phyloP scores from a whole-genome alignment of 1,139 yeast species.

The Kodamaea alishanica region DNA sequence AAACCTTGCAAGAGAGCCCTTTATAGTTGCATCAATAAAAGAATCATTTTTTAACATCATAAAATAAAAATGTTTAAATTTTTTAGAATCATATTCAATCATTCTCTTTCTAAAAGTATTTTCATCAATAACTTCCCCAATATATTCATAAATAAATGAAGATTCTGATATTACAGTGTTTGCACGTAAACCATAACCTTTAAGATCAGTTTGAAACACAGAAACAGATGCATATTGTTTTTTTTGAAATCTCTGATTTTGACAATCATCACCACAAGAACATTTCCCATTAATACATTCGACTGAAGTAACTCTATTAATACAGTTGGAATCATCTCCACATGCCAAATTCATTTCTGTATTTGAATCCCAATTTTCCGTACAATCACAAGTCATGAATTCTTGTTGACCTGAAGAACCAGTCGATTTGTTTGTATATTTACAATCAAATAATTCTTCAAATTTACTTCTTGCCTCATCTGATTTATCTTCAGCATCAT shows the following conservation, averaged over 20 bases:
- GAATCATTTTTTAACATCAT: constrained; percentile 96
- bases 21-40: constrained; percentile 88
- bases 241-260: constrained; percentile 82
- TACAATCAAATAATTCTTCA: constrained; percentile 52
- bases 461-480: constrained; percentile 67
- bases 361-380: constrained; percentile 41
- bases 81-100: constrained; percentile 64
- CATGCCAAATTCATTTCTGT: constrained; percentile 61
- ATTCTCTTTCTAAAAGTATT: constrained; percentile 66
- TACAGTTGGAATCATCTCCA: constrained; percentile 83
- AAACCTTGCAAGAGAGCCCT: constrained; percentile 85
- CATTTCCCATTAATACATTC: constrained; percentile 81
- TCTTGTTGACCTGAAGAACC: constrained; percentile 73
- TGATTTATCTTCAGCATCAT: constrained; percentile 56
- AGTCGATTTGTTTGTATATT: constrained; percentile 54
- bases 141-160: constrained; percentile 81
- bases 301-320: constrained; percentile 84
- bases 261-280: constrained; percentile 75
- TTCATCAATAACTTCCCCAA: constrained; percentile 91
- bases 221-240: constrained; percentile 68
- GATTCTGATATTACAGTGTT: constrained; percentile 53
- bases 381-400: constrained; percentile 89
- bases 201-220: constrained; percentile 73
- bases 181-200: constrained; percentile 90
- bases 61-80: constrained; percentile 86